Evolutionary conservation across 306 rosid genomes (phyloP).

Genomic region (Gillenia trifoliata): DNA sequence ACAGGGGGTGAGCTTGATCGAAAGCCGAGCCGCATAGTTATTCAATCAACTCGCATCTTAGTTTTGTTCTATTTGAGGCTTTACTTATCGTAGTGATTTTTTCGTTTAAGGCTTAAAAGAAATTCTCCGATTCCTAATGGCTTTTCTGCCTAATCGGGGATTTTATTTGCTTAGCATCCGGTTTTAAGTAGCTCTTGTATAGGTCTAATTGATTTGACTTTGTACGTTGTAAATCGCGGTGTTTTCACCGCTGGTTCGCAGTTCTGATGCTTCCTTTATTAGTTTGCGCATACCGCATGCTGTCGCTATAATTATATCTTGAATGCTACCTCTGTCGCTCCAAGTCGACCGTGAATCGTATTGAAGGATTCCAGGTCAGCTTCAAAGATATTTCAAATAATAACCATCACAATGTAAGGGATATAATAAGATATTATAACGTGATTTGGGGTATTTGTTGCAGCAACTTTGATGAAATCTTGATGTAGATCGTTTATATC

Average conservation of each 20-base stretch:
- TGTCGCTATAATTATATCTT: slow-evolving; percentile 76
- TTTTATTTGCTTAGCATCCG: neutral
- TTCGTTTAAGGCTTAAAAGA: too few relatives aligned
- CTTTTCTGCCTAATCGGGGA: neutral
- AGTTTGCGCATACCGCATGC: slow-evolving; percentile 73
- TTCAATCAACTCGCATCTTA: neutral
- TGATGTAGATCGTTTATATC: too few relatives aligned
- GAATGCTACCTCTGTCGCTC: slow-evolving; percentile 86
- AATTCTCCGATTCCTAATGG: too few relatives aligned
- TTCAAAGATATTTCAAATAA: neutral
- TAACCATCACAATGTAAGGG: slow-evolving; percentile 1
- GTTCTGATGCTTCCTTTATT: slow-evolving; percentile 7
- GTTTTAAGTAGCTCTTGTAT: neutral
- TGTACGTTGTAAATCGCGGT: neutral
- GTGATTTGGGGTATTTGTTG: slow-evolving; percentile 4
- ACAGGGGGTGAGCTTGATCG: slow-evolving; percentile 79
- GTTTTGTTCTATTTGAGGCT: neutral
- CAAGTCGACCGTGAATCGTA: slow-evolving; percentile 72
- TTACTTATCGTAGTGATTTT: neutral
- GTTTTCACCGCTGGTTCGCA: slow-evolving; percentile 4
- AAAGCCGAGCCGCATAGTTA: neutral
- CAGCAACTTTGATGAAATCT: too few relatives aligned
- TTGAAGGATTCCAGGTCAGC: slow-evolving; percentile 77
- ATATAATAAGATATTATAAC: neutral
- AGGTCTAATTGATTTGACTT: neutral